Evolutionary conservation across 2,329 filamentous ascomycete genomes (phyloP).

Genomic region (Colletotrichum tropicicola): DNA sequence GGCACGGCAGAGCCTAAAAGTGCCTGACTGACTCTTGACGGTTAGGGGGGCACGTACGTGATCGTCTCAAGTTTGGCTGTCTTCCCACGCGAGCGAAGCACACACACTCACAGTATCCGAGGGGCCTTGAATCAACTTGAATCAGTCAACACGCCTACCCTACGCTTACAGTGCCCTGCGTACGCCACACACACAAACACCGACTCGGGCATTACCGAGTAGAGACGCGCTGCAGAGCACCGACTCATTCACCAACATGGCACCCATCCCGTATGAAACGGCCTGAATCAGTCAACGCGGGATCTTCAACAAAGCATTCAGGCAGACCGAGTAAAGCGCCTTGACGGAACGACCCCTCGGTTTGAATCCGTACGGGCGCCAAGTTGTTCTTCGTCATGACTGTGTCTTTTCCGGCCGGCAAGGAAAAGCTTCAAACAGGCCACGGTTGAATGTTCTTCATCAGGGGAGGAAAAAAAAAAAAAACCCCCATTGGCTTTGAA

Average conservation of each 20-base stretch:
- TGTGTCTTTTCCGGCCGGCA: too few relatives aligned
- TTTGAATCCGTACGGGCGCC: neutral
- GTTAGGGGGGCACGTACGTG: conserved; percentile 4
- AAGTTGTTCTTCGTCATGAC: too few relatives aligned
- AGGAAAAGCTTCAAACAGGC: neutral
- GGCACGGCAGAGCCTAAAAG: neutral
- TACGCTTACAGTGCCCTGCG: neutral
- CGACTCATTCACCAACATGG: conserved; percentile 5
- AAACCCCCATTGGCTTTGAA: neutral
- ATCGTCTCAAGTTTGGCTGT: conserved; percentile 27
- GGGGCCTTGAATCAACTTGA: too few relatives aligned
- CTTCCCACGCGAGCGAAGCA: conserved; percentile 15
- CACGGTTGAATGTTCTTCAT: neutral
- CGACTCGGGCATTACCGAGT: conserved; percentile 9
- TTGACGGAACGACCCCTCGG: too few relatives aligned
- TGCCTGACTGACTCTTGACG: neutral
- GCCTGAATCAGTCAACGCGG: conserved; percentile 23
- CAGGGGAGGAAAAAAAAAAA: too few relatives aligned
- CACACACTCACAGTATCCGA: too few relatives aligned
- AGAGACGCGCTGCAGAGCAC: neutral
- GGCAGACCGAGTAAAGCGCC: too few relatives aligned
- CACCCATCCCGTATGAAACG: conserved; percentile 19
- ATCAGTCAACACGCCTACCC: neutral
- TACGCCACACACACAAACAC: neutral
- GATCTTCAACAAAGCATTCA: conserved; percentile 2